Conservation (phyloP, 495 filamentous ascomycete species). For the Friedmanniomyces simplex region DNA sequence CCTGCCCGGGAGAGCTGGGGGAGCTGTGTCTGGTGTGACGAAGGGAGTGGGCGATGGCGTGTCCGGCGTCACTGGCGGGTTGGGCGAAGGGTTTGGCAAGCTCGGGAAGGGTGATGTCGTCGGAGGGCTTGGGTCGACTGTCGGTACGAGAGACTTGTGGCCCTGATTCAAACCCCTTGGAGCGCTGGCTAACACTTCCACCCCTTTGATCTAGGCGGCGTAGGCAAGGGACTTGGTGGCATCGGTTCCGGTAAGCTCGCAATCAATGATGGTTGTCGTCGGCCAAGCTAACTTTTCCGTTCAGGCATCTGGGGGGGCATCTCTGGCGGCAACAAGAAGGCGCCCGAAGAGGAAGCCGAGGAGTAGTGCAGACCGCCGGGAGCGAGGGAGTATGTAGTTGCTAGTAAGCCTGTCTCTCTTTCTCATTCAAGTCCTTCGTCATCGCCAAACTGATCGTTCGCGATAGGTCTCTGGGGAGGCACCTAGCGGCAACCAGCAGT, state of each 20-base stretch:
- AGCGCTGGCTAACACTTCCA: too few species aligned
- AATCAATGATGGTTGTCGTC: too few species aligned
- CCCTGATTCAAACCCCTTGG: too few species aligned
- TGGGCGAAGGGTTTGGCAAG: slow-evolving; percentile 17
- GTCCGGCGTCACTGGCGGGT: slow-evolving; percentile 9
- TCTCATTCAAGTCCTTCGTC: too few species aligned
- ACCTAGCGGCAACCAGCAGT: too few species aligned
- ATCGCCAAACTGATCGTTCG: too few species aligned
- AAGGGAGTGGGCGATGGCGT: slow-evolving; percentile 21
- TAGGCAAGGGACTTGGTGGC: slow-evolving; percentile 17
- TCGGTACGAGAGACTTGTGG: too few species aligned
- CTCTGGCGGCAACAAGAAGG: slow-evolving; percentile 9
- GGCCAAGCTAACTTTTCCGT: neutral
- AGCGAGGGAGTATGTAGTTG: too few species aligned
- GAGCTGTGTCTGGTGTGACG: slow-evolving; percentile 12
- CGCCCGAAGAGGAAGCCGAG: slow-evolving; percentile 10
- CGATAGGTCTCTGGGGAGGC: too few species aligned
- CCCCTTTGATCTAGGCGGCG: too few species aligned
- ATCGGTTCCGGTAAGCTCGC: slow-evolving; percentile 5
- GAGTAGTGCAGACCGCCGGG: too few species aligned
- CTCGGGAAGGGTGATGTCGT: slow-evolving; percentile 22
- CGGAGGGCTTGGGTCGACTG: slow-evolving; percentile 11
- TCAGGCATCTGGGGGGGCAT: slow-evolving; percentile 21
- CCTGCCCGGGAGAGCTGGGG: slow-evolving; percentile 14
- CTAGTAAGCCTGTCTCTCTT: too few species aligned